Evolutionary conservation across 495 filamentous ascomycete species (phyloP).

Genomic region (Zalerion maritima): DNA sequence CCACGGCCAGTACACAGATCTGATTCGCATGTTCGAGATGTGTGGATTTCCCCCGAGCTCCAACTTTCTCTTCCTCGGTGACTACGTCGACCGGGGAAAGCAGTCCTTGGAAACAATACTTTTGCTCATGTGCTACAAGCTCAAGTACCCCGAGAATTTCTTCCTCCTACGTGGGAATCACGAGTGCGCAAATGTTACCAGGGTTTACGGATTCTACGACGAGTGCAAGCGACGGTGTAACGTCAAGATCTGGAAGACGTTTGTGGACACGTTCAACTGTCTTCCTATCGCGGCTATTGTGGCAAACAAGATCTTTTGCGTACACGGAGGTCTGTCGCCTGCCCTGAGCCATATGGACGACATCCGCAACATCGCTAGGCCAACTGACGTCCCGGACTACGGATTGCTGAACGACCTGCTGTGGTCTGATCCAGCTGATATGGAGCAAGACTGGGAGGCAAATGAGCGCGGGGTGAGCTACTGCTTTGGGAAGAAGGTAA

Average conservation of each 20-base stretch:
- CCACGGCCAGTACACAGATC: constrained; percentile 93
- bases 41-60: constrained; percentile 88
- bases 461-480: constrained; percentile 97
- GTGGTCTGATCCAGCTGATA: constrained; percentile 96
- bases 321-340: constrained; percentile 90
- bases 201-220: constrained; percentile 98
- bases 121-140: constrained; percentile 91
- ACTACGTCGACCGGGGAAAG: constrained; percentile 97
- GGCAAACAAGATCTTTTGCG: constrained; percentile 97
- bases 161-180: constrained; percentile 95
- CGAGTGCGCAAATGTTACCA: constrained; percentile 95
- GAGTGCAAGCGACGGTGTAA: constrained; percentile 97
- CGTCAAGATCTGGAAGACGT: constrained; percentile 98
- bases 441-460: constrained; percentile 95
- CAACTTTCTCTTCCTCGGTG: constrained; percentile 93
- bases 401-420: constrained; percentile 90
- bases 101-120: constrained; percentile 95
- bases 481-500: constrained; percentile 97
- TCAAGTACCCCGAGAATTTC: constrained; percentile 98
- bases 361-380: constrained; percentile 86
- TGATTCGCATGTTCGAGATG: constrained; percentile 98
- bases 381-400: constrained; percentile 96
- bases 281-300: constrained; percentile 94
- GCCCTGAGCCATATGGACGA: constrained; percentile 94
- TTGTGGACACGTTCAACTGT: constrained; percentile 94